A percentile compares a stretch with the other conserved stretches of the same genome.
Conservation (phyloP, 805 yeast species). For the Torulaspora gathmanii region DNA sequence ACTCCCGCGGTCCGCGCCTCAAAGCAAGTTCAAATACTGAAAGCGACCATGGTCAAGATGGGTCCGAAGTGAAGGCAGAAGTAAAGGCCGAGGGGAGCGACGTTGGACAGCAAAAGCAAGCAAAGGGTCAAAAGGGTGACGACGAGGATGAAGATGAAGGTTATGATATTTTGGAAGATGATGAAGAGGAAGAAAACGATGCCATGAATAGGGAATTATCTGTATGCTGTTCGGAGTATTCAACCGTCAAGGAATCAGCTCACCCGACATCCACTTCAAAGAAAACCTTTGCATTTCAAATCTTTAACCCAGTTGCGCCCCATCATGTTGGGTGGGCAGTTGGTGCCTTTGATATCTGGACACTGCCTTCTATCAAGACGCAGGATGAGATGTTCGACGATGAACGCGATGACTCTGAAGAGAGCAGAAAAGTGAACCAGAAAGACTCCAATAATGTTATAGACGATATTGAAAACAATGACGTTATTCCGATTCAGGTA, state of each 20-base stretch:
- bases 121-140: slow-evolving; percentile 30
- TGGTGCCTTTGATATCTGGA: slow-evolving; percentile 70
- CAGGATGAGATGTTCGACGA: slow-evolving; percentile 25
- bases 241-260: slow-evolving; percentile 61
- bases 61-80: background rate
- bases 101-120: slow-evolving; percentile 10
- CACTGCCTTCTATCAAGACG: slow-evolving; percentile 25
- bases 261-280: slow-evolving; percentile 72
- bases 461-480: slow-evolving; percentile 38
- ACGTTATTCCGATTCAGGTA: slow-evolving; percentile 52
- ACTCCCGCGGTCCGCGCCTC: slow-evolving; percentile 1
- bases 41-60: background rate
- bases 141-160: slow-evolving; percentile 35
- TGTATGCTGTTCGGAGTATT: slow-evolving; percentile 68
- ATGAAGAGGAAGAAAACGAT: slow-evolving; percentile 23
- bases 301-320: slow-evolving; percentile 82
- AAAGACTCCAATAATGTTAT: slow-evolving; percentile 23
- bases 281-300: slow-evolving; percentile 66
- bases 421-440: slow-evolving; percentile 32
- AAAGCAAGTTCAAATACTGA: background rate
- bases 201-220: slow-evolving; percentile 44
- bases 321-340: slow-evolving; percentile 95
- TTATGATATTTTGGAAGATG: slow-evolving; percentile 36
- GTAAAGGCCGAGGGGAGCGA: slow-evolving; percentile 4
- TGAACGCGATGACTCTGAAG: slow-evolving; percentile 38